Evolutionary conservation across 164 flowering plant genomes (phyloP), one percentile per base, ranked within the genome.

Genomic region (Vitis riparia): DNA sequence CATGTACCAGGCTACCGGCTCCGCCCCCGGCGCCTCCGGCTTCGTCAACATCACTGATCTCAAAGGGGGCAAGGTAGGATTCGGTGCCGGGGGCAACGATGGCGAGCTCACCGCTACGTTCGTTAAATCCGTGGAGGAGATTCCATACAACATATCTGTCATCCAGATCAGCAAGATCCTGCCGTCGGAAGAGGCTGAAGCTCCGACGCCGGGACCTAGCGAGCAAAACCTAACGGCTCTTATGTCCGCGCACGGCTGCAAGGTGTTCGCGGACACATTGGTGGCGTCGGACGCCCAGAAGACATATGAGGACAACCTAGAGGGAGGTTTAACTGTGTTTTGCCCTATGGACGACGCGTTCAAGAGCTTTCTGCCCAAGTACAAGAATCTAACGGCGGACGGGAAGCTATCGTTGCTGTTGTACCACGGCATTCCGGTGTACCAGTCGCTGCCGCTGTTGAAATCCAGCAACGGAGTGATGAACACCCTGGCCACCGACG

Each of bases 401-500:
- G 83, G 74, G 19, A 81, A 82, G 69, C 55, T 44, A 19, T 73
- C 92, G 13, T 56, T 88, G 51, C 74, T 84, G 0, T 80, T 76
- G 49, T 86, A 52, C 53, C 85, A 85, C 71, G 92, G 77, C 12
- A 63, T 83, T 1, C 90, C 92, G 32, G 62, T 79, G 9, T 88
- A 84, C 73, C 15, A 80, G 23, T 80, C 92, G 1, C 13, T 84
- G 55, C 1, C 75, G 11, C 82, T 76, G 83, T 63, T 88, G 69
- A 83, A 78, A 51, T 80, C 90, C 30, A 81, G 68, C 73, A 88
- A 88, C 52, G 89, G 89, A 0, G 0, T 59, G 9, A 76, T 73
- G 83, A 88, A 83, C 86, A 88, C 92, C 2, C 30, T 88, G 29
- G 92, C 92, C n/a, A 88, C 92, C 17, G 87, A 86, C 68, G 92